These are phyloP conservation scores for Ophiostoma tasmaniense DNA, from an alignment of 2,329 filamentous ascomycete genomes.

Conservation along the genomic window DNA sequence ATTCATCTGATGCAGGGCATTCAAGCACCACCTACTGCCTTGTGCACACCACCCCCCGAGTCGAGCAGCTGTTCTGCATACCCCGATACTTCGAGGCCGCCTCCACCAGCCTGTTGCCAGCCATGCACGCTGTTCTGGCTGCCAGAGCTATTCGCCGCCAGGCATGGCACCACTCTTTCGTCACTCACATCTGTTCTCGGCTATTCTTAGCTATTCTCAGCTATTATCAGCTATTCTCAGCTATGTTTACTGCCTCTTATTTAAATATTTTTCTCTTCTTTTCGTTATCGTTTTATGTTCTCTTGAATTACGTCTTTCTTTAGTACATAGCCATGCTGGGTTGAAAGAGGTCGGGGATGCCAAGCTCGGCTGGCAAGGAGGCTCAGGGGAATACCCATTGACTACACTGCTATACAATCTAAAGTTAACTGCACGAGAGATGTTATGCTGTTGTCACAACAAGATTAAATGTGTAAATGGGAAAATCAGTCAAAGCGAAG, in stretches of 20 bases:
- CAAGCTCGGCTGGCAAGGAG: not conserved
- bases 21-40: not conserved
- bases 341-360: not conserved
- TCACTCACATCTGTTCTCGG: too few species aligned
- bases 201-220: not conserved
- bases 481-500: too few species aligned
- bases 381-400: not conserved
- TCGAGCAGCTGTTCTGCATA: not conserved
- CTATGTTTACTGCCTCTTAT: not conserved
- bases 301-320: not conserved
- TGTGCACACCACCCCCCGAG: not conserved
- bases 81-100: not conserved
- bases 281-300: too few species aligned
- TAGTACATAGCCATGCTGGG: constrained; percentile 1
- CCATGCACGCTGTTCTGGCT: not conserved
- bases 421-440: too few species aligned
- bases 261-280: not conserved
- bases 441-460: too few species aligned
- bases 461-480: too few species aligned
- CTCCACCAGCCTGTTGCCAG: not conserved
- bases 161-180: not conserved
- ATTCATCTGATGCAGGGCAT: not conserved
- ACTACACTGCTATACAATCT: not conserved
- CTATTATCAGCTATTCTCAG: not conserved
- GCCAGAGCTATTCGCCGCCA: not conserved